Evolutionary conservation across 2,329 filamentous ascomycete genomes (phyloP).

Genomic region (Dendrostoma leiphaemia): DNA sequence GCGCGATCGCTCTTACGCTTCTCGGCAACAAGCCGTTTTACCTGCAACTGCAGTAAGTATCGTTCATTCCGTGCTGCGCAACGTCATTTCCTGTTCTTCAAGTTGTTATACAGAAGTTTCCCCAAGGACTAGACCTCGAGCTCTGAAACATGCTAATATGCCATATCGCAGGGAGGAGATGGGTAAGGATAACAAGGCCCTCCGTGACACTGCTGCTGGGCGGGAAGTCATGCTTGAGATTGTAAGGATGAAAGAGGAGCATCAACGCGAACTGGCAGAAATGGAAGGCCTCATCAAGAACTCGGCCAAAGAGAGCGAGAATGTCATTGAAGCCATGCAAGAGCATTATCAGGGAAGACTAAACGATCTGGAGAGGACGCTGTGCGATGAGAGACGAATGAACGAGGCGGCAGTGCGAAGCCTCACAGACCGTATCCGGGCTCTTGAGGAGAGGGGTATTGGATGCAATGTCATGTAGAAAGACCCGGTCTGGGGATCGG

Average conservation of each 20-base stretch:
- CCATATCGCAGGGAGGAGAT: conserved; percentile 70
- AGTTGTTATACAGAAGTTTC: no score
- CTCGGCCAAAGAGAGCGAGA: conserved; percentile 26
- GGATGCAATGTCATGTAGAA: conserved; percentile 27
- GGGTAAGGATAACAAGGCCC: conserved; percentile 54
- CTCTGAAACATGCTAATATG: no score
- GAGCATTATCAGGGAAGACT: conserved; percentile 25
- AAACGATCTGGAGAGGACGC: conserved; percentile 25
- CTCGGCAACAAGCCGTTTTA: conserved; percentile 65
- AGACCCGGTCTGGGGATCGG: no score
- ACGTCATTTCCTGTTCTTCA: no score
- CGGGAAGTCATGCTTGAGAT: conserved; percentile 59
- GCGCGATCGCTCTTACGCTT: conserved; percentile 20
- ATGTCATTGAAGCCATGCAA: conserved; percentile 24
- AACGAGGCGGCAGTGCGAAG: conserved; percentile 26
- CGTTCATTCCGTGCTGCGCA: no score
- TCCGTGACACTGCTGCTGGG: conserved; percentile 41
- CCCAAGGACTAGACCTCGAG: no score
- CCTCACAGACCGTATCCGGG: conserved; percentile 24
- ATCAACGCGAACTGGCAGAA: conserved; percentile 56
- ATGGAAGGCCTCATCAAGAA: conserved; percentile 45
- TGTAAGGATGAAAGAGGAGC: conserved; percentile 52
- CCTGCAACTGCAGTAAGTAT: conserved; percentile 57
- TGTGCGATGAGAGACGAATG: conserved; percentile 26
- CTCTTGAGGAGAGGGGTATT: conserved; percentile 22